Evolutionary conservation across 2,329 filamentous ascomycete species (phyloP).

Genomic region (Aspergillus cejpii): DNA sequence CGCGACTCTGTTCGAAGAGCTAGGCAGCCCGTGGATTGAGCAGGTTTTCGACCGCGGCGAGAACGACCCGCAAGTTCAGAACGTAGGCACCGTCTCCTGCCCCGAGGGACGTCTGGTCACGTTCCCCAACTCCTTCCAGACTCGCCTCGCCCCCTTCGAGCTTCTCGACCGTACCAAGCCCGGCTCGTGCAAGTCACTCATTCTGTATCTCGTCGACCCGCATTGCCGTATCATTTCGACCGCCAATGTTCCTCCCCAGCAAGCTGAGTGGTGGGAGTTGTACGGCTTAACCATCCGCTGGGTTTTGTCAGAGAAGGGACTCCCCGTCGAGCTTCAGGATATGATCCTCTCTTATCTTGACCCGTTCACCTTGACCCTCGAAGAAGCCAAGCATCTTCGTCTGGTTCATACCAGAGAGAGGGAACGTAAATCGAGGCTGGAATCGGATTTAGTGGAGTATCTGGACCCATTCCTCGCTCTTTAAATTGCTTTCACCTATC

Average conservation of each 20-base stretch:
- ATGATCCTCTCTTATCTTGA: neutral
- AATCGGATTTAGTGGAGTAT: neutral
- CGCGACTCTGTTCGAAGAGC: neutral
- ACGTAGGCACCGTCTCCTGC: constrained; percentile 7
- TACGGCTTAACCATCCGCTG: neutral
- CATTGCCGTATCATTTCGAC: constrained; percentile 1
- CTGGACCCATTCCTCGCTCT: no score
- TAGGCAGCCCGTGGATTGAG: constrained; percentile 1
- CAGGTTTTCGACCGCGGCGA: neutral
- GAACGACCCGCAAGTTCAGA: constrained; percentile 1
- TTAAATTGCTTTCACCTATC: no score
- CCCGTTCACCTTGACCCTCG: neutral
- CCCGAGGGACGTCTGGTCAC: constrained; percentile 5
- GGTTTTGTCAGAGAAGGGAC: neutral
- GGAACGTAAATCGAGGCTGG: neutral
- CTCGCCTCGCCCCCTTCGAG: neutral
- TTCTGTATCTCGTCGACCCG: constrained; percentile 3
- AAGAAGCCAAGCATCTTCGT: neutral
- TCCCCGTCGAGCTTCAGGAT: neutral
- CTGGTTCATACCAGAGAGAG: neutral
- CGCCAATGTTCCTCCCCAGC: neutral
- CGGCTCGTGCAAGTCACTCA: neutral
- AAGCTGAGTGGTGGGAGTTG: neutral
- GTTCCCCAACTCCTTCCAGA: constrained; percentile 6
- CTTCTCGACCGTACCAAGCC: neutral